phyloP scores from a whole-genome alignment of 2,329 filamentous ascomycete species.

The Fusarium proliferatum region DNA sequence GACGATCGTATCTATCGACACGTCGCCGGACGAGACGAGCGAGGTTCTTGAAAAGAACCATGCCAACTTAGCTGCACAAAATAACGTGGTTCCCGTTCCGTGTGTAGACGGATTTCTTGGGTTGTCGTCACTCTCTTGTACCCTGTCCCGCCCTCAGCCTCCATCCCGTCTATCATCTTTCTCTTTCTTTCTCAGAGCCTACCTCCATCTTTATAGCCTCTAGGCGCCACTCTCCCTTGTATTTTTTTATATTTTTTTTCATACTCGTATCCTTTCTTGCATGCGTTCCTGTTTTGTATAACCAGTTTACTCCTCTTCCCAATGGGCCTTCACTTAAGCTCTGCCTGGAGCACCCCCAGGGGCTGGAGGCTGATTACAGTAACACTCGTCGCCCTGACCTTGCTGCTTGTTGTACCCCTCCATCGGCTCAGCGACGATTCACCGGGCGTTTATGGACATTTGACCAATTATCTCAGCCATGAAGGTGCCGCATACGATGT shows the following conservation, averaged over 20 bases:
- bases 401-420: conserved; percentile 48
- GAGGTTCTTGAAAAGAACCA: conserved; percentile 21
- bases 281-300: conserved; percentile 11
- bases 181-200: background rate
- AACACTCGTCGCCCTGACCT: conserved; percentile 42
- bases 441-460: conserved; percentile 46
- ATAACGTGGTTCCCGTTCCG: conserved; percentile 22
- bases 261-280: conserved; percentile 2
- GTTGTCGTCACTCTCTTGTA: conserved; percentile 26
- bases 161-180: background rate
- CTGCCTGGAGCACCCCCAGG: conserved; percentile 45
- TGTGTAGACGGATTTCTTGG: conserved; percentile 22
- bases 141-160: conserved; percentile 16
- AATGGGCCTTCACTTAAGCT: conserved; percentile 42
- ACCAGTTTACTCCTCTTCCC: background rate
- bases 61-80: conserved; percentile 23
- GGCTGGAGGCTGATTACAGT: conserved; percentile 45
- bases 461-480: conserved; percentile 47
- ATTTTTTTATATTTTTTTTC: background rate
- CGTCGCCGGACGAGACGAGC: conserved; percentile 23
- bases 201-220: conserved; percentile 5
- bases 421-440: conserved; percentile 45
- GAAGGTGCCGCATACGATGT: conserved; percentile 52
- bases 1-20: conserved; percentile 30
- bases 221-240: conserved; percentile 15